Evolutionary conservation across 78 protist species (phyloP), one percentile per base, ranked within the genome.

Genomic region (Isochrysis galbana): DNA sequence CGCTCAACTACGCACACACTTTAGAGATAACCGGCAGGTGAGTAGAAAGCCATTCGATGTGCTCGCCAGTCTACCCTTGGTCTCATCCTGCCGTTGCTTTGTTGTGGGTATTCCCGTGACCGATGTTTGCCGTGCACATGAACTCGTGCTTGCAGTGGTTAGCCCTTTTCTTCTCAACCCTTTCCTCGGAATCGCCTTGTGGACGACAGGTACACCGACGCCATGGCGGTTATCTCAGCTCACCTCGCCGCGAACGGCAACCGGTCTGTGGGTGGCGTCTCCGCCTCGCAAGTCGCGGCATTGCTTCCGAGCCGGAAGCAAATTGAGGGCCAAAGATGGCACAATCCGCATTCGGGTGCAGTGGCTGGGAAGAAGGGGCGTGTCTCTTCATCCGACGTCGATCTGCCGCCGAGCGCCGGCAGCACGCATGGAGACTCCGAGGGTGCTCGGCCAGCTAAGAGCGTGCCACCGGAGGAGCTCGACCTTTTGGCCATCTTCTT

Each of bases 401-500:
- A 7, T 7, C 36, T 21, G 5, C 36, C 74, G 4, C 74, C 74
- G 74, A 10, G 3, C n/a, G 74, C 74, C 5, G 74, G 74, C 74
- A 32, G 74, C 74, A 2, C 0, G 29, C 41, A 34, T 0, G 78
- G 2, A 34, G 78, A 69, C 78, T 34, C 11, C 42, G 78, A 2
- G 78, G 39, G 78, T 1, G 78, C 39, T 34, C 22, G 10, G 39
- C 39, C 39, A 34, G 78, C 38, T 11, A 2, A n/a, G 44, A 26
- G 19, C 48, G 95, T 89, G 69, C 86, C 54, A 29, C 48, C 74
- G n/a, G 94, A 78, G 19, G 98, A 97, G 82, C 87, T 97, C 34
- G 98, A 97, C 77, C 51, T 97, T 4, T 70, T 97, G 19, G 96
- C 97, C 4, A 83, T 97, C 21, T 94, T 90, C 94, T 96, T 46